phyloP scores from a whole-genome alignment of 2,329 filamentous ascomycete genomes.

The Calonectria pseudoreteaudii region DNA sequence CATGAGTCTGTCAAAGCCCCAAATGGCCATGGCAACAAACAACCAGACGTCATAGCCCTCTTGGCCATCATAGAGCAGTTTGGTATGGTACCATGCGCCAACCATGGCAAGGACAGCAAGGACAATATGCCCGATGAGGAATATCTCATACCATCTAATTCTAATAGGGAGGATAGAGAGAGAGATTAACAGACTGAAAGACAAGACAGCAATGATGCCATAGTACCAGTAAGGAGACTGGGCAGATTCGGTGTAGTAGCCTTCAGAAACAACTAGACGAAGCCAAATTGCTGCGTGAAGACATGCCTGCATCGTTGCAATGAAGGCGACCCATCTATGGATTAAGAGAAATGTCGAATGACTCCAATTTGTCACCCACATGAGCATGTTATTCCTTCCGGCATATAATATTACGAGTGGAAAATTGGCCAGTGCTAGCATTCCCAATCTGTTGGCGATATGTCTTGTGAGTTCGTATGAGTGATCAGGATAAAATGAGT shows the following conservation, averaged over 20 bases:
- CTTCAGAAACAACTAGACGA: slow-evolving; percentile 43
- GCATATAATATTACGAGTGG: slow-evolving; percentile 58
- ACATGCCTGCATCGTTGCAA: slow-evolving; percentile 57
- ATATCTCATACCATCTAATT: slow-evolving; percentile 55
- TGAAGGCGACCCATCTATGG: slow-evolving; percentile 61
- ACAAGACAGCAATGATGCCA: slow-evolving; percentile 55
- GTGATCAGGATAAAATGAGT: slow-evolving; percentile 41
- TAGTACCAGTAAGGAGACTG: slow-evolving; percentile 55
- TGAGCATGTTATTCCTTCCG: slow-evolving; percentile 59
- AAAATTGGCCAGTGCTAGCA: slow-evolving; percentile 53
- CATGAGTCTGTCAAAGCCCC: slow-evolving; percentile 44
- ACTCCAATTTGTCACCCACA: slow-evolving; percentile 62
- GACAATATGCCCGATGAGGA: slow-evolving; percentile 57
- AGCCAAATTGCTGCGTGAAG: slow-evolving; percentile 60
- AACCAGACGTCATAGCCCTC: slow-evolving; percentile 57
- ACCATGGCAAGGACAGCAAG: slow-evolving; percentile 55
- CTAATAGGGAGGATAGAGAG: slow-evolving; percentile 52
- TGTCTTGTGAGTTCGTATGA: slow-evolving; percentile 47
- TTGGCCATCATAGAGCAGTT: slow-evolving; percentile 46
- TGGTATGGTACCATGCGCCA: slow-evolving; percentile 58
- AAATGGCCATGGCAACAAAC: slow-evolving; percentile 43
- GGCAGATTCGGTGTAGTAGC: slow-evolving; percentile 42
- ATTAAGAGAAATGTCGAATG: slow-evolving; percentile 61
- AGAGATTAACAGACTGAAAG: slow-evolving; percentile 45
- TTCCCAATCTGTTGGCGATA: slow-evolving; percentile 55